These are phyloP conservation scores for Metschnikowia peoriensis DNA, from an alignment of 805 yeast species.

Conservation along the genomic window DNA sequence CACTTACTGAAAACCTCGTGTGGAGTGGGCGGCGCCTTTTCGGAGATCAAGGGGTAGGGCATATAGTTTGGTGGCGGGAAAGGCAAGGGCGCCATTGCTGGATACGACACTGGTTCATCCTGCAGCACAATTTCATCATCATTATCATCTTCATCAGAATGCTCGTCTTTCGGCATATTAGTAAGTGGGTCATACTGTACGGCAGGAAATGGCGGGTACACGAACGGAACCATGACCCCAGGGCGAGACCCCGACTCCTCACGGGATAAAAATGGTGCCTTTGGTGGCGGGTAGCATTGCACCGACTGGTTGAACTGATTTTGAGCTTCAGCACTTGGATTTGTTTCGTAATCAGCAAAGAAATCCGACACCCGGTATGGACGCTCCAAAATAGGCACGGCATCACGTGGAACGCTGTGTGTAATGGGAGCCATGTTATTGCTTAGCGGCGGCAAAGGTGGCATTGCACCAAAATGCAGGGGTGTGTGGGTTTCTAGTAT, in stretches of 20 bases:
- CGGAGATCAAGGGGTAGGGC: constrained; percentile 43
- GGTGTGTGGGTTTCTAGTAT: constrained; percentile 1
- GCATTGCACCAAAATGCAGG: not conserved
- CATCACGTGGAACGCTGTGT: constrained; percentile 37
- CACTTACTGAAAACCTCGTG: constrained; percentile 35
- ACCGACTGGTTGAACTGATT: constrained; percentile 26
- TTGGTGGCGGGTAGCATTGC: constrained; percentile 38
- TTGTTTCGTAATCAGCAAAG: constrained; percentile 31
- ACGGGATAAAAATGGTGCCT: constrained; percentile 28
- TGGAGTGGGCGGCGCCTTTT: constrained; percentile 34
- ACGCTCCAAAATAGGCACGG: constrained; percentile 34
- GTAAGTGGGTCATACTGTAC: constrained; percentile 16
- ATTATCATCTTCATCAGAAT: not conserved
- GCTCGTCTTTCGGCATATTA: constrained; percentile 6
- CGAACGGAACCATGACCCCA: constrained; percentile 44
- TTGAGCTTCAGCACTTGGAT: constrained; percentile 12
- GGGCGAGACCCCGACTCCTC: constrained; percentile 1
- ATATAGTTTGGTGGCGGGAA: constrained; percentile 45
- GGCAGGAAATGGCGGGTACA: constrained; percentile 43
- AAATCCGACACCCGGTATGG: constrained; percentile 33
- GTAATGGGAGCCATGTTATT: constrained; percentile 19
- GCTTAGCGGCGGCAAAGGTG: constrained; percentile 2
- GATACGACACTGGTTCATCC: not conserved
- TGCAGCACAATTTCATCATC: not conserved
- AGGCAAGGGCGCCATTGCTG: constrained; percentile 39